These are phyloP conservation scores for Opeltia flavorubescens DNA, from an alignment of 495 filamentous ascomycete genomes.

Conservation along the genomic window DNA sequence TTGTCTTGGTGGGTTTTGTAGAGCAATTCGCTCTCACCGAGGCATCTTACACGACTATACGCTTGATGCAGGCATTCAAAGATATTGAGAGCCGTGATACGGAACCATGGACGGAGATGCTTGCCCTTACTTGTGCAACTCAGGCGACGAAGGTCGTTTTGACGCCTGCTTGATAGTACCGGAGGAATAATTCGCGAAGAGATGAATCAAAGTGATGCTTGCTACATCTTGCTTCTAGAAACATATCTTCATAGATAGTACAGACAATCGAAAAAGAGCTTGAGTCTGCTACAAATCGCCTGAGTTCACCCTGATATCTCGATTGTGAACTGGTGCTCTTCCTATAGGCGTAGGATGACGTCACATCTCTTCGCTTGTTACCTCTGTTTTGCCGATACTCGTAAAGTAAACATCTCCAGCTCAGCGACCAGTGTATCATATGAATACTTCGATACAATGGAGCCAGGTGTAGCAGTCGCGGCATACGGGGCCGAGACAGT, in stretches of 20 bases:
- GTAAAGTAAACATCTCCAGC: too few relatives aligned
- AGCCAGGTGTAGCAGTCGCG: conserved; percentile 21
- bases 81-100: conserved; percentile 23
- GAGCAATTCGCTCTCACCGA: conserved; percentile 70
- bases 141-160: conserved; percentile 10
- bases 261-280: too few relatives aligned
- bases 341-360: too few relatives aligned
- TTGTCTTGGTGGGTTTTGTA: conserved; percentile 8
- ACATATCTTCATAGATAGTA: too few relatives aligned
- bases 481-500: conserved; percentile 22
- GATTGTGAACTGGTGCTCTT: too few relatives aligned
- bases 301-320: too few relatives aligned
- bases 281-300: too few relatives aligned
- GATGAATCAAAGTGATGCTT: not conserved
- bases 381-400: too few relatives aligned
- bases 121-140: conserved; percentile 5
- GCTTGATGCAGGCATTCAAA: conserved; percentile 58
- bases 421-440: too few relatives aligned
- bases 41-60: conserved; percentile 58
- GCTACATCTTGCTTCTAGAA: too few relatives aligned
- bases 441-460: conserved; percentile 13
- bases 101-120: conserved; percentile 8
- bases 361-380: too few relatives aligned
- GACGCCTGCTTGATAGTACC: conserved; percentile 7
- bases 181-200: not conserved